Evolutionary conservation across 2,329 filamentous ascomycete genomes (phyloP).

Genomic region (Aspergillus terreus): DNA sequence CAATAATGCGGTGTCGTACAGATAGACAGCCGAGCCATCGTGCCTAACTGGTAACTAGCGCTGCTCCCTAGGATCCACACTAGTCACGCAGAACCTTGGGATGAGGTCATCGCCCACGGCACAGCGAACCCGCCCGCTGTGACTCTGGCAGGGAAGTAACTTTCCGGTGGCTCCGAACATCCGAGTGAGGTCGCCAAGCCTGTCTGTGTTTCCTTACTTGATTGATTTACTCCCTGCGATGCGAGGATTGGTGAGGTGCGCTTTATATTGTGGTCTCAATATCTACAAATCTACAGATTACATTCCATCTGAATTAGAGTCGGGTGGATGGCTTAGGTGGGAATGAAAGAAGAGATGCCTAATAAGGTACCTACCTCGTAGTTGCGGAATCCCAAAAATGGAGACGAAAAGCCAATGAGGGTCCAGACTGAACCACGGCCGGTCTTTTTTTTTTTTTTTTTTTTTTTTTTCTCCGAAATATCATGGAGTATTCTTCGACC

Average conservation of each 20-base stretch:
- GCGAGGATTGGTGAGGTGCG: too few species aligned
- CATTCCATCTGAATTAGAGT: too few species aligned
- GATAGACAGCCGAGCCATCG: conserved; percentile 3
- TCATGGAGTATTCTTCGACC: neutral
- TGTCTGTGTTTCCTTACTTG: neutral
- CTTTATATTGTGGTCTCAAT: too few species aligned
- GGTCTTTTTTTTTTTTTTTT: neutral
- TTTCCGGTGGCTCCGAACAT: conserved; percentile 14
- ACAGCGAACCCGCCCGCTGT: conserved; percentile 7
- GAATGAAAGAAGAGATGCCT: neutral
- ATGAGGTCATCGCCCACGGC: conserved; percentile 17
- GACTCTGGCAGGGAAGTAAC: conserved; percentile 11
- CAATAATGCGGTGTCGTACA: neutral
- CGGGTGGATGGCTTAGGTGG: too few species aligned
- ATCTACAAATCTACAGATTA: too few species aligned
- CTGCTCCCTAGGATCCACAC: conserved; percentile 9
- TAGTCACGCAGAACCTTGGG: conserved; percentile 15
- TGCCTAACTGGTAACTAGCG: conserved; percentile 3
- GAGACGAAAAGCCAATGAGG: conserved; percentile 2
- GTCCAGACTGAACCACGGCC: conserved; percentile 3
- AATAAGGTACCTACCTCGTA: neutral
- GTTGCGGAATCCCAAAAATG: neutral
- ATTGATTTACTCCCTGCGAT: neutral
- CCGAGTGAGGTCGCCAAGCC: conserved; percentile 8
- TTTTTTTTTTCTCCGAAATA: neutral